Evolutionary conservation across 2,329 filamentous ascomycete genomes (phyloP), one percentile per base, ranked within the genome.

Genomic region (Huntiella decipiens): DNA sequence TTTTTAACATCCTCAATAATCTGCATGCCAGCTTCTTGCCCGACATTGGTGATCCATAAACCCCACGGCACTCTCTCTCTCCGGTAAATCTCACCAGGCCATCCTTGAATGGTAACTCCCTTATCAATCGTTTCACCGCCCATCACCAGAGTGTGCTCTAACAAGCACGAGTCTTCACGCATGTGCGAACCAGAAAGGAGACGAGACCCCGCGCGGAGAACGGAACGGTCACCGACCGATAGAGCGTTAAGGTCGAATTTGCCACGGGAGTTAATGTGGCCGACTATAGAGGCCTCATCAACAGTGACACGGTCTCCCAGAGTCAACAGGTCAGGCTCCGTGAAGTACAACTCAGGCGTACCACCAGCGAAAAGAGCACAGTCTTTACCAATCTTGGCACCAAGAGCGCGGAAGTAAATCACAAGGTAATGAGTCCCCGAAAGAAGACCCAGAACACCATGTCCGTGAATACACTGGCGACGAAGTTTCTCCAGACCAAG

Each of bases 121-220:
- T 64, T 62, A 42, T 68, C 68, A 0, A 73, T 69, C 36, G 69
- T 59, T 54, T 75, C 70, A 4, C 71, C 71, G 1, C 66, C 65
- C 63, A 75, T 68, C 37, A 75, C 61, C 3, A 74, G 60, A 0
- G 71, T 74, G 51, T 75, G 71, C 57, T 75, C 71, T 33, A 75
- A 54, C 33, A 75, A 56, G 51, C 68, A 69, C 15, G 65, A 64
- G 52, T 72, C 70, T 2, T 63, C 57, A 46, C 63, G 64, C 70
- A 74, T 73, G 15, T 54, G 61, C 3, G 69, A 69, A 8, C 70
- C 71, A 35, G 63, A 67, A 43, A 75, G 59, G 45, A 75, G 55
- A 31, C 71, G 59, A 38, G 65, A 69, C 1, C 69, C 70, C 2
- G 63, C 65, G 6, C 71, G 59, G 51, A 74, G 52, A 6, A 74